Base-by-base conservation (phyloP, 2,329 filamentous ascomycete species). In the Aspergillus hortae region DNA sequence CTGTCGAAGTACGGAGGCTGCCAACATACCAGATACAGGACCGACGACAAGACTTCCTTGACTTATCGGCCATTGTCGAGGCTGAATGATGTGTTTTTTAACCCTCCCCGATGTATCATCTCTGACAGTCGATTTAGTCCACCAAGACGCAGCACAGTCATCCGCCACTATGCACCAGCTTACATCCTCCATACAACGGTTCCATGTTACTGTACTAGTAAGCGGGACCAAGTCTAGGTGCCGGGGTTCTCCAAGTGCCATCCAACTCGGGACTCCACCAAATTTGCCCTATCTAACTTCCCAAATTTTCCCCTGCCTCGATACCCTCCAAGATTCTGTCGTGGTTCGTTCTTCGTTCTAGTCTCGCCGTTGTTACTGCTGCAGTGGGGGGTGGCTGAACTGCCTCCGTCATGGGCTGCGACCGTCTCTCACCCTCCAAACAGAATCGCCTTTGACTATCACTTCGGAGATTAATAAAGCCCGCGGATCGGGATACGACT, bases 331-430 rank as follows among this genome's bases (percentile, higher is more conserved):
- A 38, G 14, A 38, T 17, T 38, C 35, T 11, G 14, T 11, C 6
- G 14, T 17, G 15, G 14, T 10, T 42, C 19, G 40, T 21, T 21
- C n/a, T 9, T 42, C 19, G 15, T 46, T 38, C 41, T 43, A 14
- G 14, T 40, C 11, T 38, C 36, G n/a, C 51, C 46, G 42, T 48
- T 15, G 30, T 45, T n/a, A 44, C 21, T 27, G 5, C 30, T 19
- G 19, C 40, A 42, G 19, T 12, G 33, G 35, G 44, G 54, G 49
- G 51, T 44, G 44, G 49, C 45, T 36, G 36, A 30, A 43, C 19
- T n/a, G n/a, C 45, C 42, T 57, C 52, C 54, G 58, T 57, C 56
- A 61, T 61, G 59, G 53, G 56, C 57, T 56, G 52, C 53, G 40
- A 53, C 45, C 55, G 52, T 58, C 48, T 52, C 52, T 46, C 49